Evolutionary conservation across 2,329 filamentous ascomycete genomes (phyloP).

Genomic region (Albophoma yamanashiensis): DNA sequence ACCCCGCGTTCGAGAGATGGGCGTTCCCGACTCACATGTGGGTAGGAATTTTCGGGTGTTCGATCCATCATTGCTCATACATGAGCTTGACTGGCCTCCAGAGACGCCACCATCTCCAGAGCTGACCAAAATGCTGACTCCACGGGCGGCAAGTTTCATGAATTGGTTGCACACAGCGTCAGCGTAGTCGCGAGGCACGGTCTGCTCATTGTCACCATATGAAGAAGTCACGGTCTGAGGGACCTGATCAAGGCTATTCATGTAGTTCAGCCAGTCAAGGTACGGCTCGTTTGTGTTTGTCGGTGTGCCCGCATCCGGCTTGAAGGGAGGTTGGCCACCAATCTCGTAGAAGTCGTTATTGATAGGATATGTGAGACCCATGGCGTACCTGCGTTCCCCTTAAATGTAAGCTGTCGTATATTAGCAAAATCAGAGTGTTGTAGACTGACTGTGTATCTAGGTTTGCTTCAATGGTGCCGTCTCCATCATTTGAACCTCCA

Average conservation of each 20-base stretch:
- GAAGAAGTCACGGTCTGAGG: neutral
- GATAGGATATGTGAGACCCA: neutral
- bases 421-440: too few relatives aligned
- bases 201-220: neutral
- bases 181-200: neutral
- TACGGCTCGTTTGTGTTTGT: neutral
- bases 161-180: neutral
- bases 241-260: neutral
- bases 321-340: neutral
- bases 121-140: neutral
- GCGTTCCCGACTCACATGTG: neutral
- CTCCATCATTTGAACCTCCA: neutral
- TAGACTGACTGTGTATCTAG: neutral
- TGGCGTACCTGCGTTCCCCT: neutral
- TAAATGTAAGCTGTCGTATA: neutral
- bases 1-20: too few relatives aligned
- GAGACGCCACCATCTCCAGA: neutral
- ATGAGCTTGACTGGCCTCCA: neutral
- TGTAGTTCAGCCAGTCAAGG: neutral
- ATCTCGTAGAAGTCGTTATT: neutral
- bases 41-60: neutral
- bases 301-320: neutral
- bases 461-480: neutral
- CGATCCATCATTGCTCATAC: neutral
- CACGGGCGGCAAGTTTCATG: neutral